Evolutionary conservation across 768 basidiomycete genomes (phyloP).

Genomic region (Xerocomus spinulosus): DNA sequence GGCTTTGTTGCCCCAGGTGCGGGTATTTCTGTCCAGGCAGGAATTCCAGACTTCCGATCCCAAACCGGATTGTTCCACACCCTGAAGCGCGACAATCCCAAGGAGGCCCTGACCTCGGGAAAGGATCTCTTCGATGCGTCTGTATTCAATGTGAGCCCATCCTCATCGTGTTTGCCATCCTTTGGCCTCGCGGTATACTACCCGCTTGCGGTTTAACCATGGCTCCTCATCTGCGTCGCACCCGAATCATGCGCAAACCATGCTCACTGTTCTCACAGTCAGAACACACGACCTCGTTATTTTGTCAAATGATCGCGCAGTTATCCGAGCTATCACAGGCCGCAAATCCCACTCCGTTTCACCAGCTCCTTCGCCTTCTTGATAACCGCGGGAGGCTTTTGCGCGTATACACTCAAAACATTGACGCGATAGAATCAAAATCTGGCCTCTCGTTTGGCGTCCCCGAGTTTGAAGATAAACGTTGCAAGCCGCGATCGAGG

Average conservation of each 20-base stretch:
- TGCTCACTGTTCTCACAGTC: slow-evolving; percentile 43
- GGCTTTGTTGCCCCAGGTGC: slow-evolving; percentile 50
- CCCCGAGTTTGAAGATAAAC: slow-evolving; percentile 59
- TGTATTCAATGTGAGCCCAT: slow-evolving; percentile 68
- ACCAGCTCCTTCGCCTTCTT: slow-evolving; percentile 65
- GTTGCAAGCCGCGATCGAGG: slow-evolving; percentile 50
- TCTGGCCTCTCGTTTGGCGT: slow-evolving; percentile 87
- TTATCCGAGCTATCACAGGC: slow-evolving; percentile 67
- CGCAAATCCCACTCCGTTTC: slow-evolving; percentile 79
- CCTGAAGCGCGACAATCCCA: slow-evolving; percentile 73
- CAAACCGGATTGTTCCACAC: slow-evolving; percentile 74
- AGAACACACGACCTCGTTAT: slow-evolving; percentile 69
- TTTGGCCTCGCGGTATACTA: slow-evolving; percentile 1
- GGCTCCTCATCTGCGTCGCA: not conserved
- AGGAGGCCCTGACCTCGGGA: slow-evolving; percentile 64
- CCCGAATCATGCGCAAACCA: slow-evolving; percentile 2
- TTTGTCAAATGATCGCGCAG: slow-evolving; percentile 87
- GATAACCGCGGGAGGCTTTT: slow-evolving; percentile 74
- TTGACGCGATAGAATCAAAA: slow-evolving; percentile 83
- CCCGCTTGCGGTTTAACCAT: not conserved
- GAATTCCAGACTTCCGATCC: slow-evolving; percentile 89
- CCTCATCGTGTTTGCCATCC: slow-evolving; percentile 2
- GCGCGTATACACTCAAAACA: slow-evolving; percentile 91
- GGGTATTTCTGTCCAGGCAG: slow-evolving; percentile 82
- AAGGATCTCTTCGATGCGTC: slow-evolving; percentile 91